Evolutionary conservation across 106 monocot genomes (phyloP).

Genomic region (Acorus calamus): DNA sequence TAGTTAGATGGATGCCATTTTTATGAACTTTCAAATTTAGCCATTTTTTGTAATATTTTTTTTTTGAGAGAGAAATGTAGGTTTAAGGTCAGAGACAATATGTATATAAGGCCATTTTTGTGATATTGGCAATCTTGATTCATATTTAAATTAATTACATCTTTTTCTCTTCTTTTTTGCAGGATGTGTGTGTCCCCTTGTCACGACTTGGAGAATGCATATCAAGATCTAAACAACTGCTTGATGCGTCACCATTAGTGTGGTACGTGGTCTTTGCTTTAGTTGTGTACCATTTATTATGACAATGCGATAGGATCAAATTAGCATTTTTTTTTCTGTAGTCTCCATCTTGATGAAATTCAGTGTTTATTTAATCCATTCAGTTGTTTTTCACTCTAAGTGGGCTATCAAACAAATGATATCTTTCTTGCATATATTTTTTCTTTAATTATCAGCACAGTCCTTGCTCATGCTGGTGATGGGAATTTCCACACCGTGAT

Average conservation of each 20-base stretch:
- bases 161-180: slow-evolving; percentile 11
- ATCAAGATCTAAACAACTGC: slow-evolving; percentile 64
- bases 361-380: too few relatives aligned
- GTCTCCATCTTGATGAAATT: too few relatives aligned
- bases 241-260: slow-evolving; percentile 68
- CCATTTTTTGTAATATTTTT: too few relatives aligned
- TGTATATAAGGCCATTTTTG: too few relatives aligned
- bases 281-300: too few relatives aligned
- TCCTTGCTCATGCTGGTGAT: slow-evolving; percentile 99
- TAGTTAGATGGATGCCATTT: too few relatives aligned
- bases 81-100: too few relatives aligned
- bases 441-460: slow-evolving; percentile 31
- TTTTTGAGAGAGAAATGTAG: too few relatives aligned
- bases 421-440: neutral
- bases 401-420: neutral
- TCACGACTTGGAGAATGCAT: slow-evolving; percentile 93
- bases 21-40: too few relatives aligned
- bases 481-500: slow-evolving; percentile 94
- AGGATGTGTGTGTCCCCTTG: slow-evolving; percentile 99
- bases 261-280: slow-evolving; percentile 34
- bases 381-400: too few relatives aligned
- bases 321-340: too few relatives aligned
- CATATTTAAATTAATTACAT: neutral
- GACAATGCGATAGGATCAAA: too few relatives aligned
- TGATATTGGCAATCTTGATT: neutral